Evolutionary conservation across 2,329 filamentous ascomycete species (phyloP).

Genomic region (Blumeriella jaapii): DNA sequence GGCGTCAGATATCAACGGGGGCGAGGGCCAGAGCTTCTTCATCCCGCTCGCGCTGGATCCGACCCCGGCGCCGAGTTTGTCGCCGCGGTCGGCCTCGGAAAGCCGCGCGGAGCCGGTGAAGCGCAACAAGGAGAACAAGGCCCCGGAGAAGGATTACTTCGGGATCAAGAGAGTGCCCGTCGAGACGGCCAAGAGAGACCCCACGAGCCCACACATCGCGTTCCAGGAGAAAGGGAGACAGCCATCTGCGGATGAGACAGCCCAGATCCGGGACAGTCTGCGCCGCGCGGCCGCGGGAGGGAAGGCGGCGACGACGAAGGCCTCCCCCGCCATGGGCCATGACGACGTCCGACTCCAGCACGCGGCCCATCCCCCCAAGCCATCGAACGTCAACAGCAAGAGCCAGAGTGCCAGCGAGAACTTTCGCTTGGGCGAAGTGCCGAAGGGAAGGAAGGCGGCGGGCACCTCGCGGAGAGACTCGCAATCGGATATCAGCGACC

Average conservation of each 20-base stretch:
- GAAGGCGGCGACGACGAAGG: conserved; percentile 16
- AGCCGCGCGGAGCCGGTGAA: conserved; percentile 34
- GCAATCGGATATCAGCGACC: conserved; percentile 28
- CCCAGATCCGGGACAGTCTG: conserved; percentile 36
- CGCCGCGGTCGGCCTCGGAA: conserved; percentile 43
- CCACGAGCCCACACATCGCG: conserved; percentile 75
- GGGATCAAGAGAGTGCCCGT: conserved; percentile 35
- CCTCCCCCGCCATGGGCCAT: conserved; percentile 15
- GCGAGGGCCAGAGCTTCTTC: conserved; percentile 47
- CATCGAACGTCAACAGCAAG: conserved; percentile 27
- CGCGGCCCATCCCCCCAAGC: conserved; percentile 17
- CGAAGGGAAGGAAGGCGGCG: conserved; percentile 47
- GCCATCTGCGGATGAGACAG: conserved; percentile 46
- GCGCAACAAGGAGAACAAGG: conserved; percentile 25
- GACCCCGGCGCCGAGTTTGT: conserved; percentile 41
- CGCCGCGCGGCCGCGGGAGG: conserved; percentile 27
- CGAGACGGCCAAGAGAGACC: conserved; percentile 26
- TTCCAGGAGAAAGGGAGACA: conserved; percentile 75
- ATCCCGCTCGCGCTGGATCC: conserved; percentile 68
- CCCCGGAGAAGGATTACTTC: conserved; percentile 47
- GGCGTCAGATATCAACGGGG: conserved; percentile 33
- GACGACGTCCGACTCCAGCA: conserved; percentile 25
- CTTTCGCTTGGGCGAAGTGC: conserved; percentile 73
- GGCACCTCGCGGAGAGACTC: conserved; percentile 28
- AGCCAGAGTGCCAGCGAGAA: conserved; percentile 36